Evolutionary conservation across 768 basidiomycete species (phyloP).

Genomic region (Tylopilus vinaceipallidus): DNA sequence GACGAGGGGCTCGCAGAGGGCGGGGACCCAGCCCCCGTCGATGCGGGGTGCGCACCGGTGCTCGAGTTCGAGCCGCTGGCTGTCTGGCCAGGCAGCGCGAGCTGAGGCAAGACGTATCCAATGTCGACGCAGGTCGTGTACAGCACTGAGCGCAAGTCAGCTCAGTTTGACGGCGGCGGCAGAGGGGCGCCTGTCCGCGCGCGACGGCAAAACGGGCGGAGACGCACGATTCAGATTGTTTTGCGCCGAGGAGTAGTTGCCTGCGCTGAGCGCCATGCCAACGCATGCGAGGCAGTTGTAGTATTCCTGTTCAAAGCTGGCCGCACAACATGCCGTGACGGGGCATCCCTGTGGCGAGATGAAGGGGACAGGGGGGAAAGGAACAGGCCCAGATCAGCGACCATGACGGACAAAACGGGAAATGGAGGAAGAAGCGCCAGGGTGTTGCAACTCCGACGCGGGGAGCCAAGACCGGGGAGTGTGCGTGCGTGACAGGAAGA

Average conservation of each 20-base stretch:
- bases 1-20: not conserved
- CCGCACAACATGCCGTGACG: slow-evolving; percentile 37
- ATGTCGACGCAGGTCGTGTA: slow-evolving; percentile 25
- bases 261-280: slow-evolving; percentile 24
- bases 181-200: not conserved
- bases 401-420: not conserved
- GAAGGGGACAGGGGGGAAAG: not conserved
- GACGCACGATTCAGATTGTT: slow-evolving; percentile 35
- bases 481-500: not conserved
- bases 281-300: slow-evolving; percentile 44
- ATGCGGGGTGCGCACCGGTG: not conserved
- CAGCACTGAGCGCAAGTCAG: slow-evolving; percentile 14
- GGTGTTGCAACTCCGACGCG: slow-evolving; percentile 7
- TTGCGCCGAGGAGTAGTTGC: slow-evolving; percentile 32
- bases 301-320: slow-evolving; percentile 37
- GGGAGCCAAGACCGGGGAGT: not conserved
- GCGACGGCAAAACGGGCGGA: not conserved
- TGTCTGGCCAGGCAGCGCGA: slow-evolving; percentile 28
- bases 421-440: too few species aligned
- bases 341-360: slow-evolving; percentile 27
- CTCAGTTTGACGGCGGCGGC: too few species aligned
- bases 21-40: too few species aligned
- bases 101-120: slow-evolving; percentile 23
- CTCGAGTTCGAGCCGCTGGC: slow-evolving; percentile 15
- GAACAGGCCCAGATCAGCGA: not conserved